Conservation (phyloP, 1,284 basidiomycete species). For the Malassezia dermatis region DNA sequence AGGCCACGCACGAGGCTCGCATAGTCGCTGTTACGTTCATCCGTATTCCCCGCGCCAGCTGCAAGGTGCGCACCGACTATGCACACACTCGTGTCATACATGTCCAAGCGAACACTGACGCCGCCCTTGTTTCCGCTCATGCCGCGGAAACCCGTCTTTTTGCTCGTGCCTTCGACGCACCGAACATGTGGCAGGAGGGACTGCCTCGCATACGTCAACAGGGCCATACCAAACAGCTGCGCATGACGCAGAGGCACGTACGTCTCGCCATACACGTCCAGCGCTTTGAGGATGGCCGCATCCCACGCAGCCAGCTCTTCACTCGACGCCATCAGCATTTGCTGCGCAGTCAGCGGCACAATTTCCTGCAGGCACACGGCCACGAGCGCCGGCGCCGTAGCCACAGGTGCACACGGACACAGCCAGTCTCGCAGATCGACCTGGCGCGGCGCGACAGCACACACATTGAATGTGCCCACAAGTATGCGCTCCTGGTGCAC, state of each 20-base stretch:
- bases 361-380: slow-evolving; percentile 81
- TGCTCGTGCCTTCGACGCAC: slow-evolving; percentile 78
- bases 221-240: slow-evolving; percentile 87
- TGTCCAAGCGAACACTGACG: slow-evolving; percentile 80
- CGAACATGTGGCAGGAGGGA: slow-evolving; percentile 67
- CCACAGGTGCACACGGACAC: slow-evolving; percentile 54
- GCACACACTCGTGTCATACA: slow-evolving; percentile 81
- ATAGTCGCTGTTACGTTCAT: slow-evolving; percentile 87
- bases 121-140: slow-evolving; percentile 89
- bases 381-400: slow-evolving; percentile 46
- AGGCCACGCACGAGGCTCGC: slow-evolving; percentile 71
- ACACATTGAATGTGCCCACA: slow-evolving; percentile 84
- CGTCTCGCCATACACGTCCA: slow-evolving; percentile 50
- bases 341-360: slow-evolving; percentile 87
- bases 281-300: slow-evolving; percentile 64
- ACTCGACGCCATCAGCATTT: slow-evolving; percentile 83
- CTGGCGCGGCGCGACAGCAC: slow-evolving; percentile 57
- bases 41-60: slow-evolving; percentile 77
- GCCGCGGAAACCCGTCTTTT: slow-evolving; percentile 92
- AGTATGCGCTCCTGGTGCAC: slow-evolving; percentile 65
- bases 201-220: slow-evolving; percentile 72
- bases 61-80: slow-evolving; percentile 92
- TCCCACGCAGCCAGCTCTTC: slow-evolving; percentile 73
- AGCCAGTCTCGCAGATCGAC: slow-evolving; percentile 83
- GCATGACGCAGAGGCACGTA: slow-evolving; percentile 85